Percentiles rank a stretch among this genome's conserved stretches.
These are phyloP conservation scores for Ophiostoma sp. DNA, from an alignment of 2,329 filamentous ascomycete species.

Conservation along the genomic window DNA sequence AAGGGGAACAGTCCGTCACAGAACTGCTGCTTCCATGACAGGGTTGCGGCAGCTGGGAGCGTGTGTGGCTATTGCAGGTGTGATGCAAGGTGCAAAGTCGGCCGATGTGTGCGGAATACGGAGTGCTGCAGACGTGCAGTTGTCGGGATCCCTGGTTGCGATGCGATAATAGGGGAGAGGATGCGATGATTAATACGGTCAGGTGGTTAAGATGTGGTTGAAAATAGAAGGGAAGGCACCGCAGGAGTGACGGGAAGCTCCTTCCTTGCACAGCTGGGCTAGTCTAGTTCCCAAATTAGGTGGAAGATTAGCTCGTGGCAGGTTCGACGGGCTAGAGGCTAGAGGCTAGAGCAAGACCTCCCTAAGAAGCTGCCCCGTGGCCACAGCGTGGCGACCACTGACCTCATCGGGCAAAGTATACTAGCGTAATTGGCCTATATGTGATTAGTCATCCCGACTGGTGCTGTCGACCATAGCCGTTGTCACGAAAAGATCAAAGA, in stretches of 20 bases:
- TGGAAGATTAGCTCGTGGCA: neutral
- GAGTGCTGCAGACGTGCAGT: neutral
- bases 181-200: neutral
- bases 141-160: neutral
- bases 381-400: neutral
- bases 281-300: too few relatives aligned
- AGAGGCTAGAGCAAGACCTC: constrained; percentile 8
- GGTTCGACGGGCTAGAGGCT: neutral
- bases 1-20: neutral
- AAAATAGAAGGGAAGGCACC: constrained; percentile 9
- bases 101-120: too few relatives aligned
- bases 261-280: constrained; percentile 1
- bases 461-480: too few relatives aligned
- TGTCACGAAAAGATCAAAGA: too few relatives aligned
- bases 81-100: neutral
- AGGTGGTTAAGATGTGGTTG: constrained; percentile 9
- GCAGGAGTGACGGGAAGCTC: neutral
- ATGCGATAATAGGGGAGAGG: constrained; percentile 10
- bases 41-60: neutral
- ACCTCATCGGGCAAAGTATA: neutral
- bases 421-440: neutral
- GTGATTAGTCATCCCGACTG: neutral
- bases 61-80: neutral
- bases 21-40: constrained; percentile 7
- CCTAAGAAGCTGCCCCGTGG: constrained; percentile 9